These are phyloP conservation scores for Tulasnella sp. DNA, from an alignment of 768 basidiomycete genomes.

Conservation along the genomic window DNA sequence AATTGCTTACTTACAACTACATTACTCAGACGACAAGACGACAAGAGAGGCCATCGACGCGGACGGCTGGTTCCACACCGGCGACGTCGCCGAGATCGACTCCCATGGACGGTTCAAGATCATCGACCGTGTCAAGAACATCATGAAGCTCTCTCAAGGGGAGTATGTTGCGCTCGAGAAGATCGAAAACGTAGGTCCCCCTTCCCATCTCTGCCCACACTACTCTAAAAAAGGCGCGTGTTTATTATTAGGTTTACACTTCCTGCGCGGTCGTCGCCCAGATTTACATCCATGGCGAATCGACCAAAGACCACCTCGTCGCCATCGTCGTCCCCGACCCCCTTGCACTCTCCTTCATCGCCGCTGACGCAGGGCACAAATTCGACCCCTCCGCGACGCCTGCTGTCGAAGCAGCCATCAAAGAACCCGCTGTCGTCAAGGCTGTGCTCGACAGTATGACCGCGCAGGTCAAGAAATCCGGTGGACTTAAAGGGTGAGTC, in stretches of 20 bases:
- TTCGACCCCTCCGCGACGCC: conserved; percentile 35
- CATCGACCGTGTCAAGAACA: conserved; percentile 96
- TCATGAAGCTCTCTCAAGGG: conserved; percentile 96
- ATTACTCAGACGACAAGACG: conserved; percentile 57
- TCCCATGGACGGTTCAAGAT: conserved; percentile 69
- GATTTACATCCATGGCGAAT: conserved; percentile 83
- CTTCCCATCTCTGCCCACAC: background rate
- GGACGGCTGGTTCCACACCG: conserved; percentile 88
- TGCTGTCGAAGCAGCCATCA: conserved; percentile 41
- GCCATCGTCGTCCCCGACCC: conserved; percentile 81
- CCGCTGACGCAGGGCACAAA: conserved; percentile 38
- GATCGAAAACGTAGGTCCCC: conserved; percentile 47
- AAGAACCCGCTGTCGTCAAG: conserved; percentile 47
- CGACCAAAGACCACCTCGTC: conserved; percentile 72
- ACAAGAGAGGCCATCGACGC: conserved; percentile 67
- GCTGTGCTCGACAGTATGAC: conserved; percentile 45
- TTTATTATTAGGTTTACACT: conserved; percentile 35
- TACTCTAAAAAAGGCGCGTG: background rate
- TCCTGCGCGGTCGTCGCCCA: conserved; percentile 59
- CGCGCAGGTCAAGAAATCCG: conserved; percentile 43
- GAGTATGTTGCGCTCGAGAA: conserved; percentile 98
- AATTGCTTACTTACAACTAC: background rate
- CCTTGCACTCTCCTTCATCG: conserved; percentile 47
- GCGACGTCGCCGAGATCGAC: conserved; percentile 80
- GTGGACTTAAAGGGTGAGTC: conserved; percentile 22